phyloP scores from a whole-genome alignment of 495 filamentous ascomycete genomes.

The Pyrenopolyporus hunteri region DNA sequence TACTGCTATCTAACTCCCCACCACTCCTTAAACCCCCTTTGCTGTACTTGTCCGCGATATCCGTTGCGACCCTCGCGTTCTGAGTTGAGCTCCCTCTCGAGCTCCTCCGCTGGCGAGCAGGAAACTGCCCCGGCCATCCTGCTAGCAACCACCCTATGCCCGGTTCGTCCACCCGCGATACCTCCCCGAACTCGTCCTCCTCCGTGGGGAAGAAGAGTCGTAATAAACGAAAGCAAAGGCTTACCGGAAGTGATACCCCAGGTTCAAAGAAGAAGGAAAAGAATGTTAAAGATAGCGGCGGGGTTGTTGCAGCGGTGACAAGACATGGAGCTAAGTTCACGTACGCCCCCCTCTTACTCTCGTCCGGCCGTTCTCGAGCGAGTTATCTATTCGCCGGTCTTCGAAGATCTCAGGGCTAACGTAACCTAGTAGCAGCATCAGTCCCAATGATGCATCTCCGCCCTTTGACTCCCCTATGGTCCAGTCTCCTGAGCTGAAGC shows the following conservation, averaged over 20 bases:
- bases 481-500: slow-evolving; percentile 53
- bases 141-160: slow-evolving; percentile 52
- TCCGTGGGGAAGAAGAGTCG: slow-evolving; percentile 38
- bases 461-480: slow-evolving; percentile 48
- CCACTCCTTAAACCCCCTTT: neutral
- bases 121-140: slow-evolving; percentile 44
- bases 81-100: slow-evolving; percentile 35
- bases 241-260: slow-evolving; percentile 41
- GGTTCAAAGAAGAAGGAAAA: slow-evolving; percentile 58
- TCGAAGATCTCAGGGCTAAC: slow-evolving; percentile 20
- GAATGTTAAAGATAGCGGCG: slow-evolving; percentile 58
- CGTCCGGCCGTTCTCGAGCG: neutral
- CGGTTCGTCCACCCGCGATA: slow-evolving; percentile 50
- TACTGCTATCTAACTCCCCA: slow-evolving; percentile 1
- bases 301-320: slow-evolving; percentile 59
- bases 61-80: slow-evolving; percentile 25
- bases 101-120: slow-evolving; percentile 49
- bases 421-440: slow-evolving; percentile 37
- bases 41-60: slow-evolving; percentile 13
- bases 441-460: slow-evolving; percentile 45
- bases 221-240: slow-evolving; percentile 40
- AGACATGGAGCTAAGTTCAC: slow-evolving; percentile 58
- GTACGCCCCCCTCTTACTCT: slow-evolving; percentile 43
- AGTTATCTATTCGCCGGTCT: neutral
- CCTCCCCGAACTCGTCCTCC: slow-evolving; percentile 40